Evolutionary conservation across 129 eudicot genomes (phyloP), one percentile per base, ranked within the genome.

Genomic region (Escallonia herrerae): DNA sequence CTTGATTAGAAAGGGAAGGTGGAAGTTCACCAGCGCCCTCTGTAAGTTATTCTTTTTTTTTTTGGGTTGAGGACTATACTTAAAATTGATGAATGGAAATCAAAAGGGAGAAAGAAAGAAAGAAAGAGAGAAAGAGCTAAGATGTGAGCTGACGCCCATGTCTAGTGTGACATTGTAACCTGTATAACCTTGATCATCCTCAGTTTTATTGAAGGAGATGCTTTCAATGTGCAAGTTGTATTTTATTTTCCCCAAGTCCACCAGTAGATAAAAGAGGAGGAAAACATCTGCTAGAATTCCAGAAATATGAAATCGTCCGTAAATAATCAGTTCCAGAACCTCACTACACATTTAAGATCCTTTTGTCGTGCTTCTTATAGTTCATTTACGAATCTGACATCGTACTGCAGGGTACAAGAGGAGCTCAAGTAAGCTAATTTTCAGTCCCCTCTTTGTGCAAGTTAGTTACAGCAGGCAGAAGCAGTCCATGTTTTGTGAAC

Each of bases 21-120:
- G 90, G 93, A 80, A 84, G 84, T 80, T 82, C 83, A 72, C 80
- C 77, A 41, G 12, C 64, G 70, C 72, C 75, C 54, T 39, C 51
- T 65, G 42, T 59, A 57, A 54, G n/a, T 66, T 73, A 37, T 15
- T 71, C 73, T 79, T 39, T 63, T 70, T 47, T 54, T 33, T 57
- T 43, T 60, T 58, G 57, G 39, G 69, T 49, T 58, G 78, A 68
- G 64, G 75, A 54, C 47, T 63, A 60, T 54, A 63, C 47, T 69
- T 52, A 59, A 40, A 62, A 60, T 49, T 58, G 60, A 65, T 77
- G 47, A 52, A 60, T 57, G 66, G 54, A n/a, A 50, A 64, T 8
- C 50, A n/a, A 56, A 46, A 63, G 69, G 64, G 46, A 22, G 48
- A 53, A 59, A 8, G n/a, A 45, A 49, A 54, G 57, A 3, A 54